phyloP scores from a whole-genome alignment of 2,329 filamentous ascomycete genomes.

The Pseudogymnoascus sp. region DNA sequence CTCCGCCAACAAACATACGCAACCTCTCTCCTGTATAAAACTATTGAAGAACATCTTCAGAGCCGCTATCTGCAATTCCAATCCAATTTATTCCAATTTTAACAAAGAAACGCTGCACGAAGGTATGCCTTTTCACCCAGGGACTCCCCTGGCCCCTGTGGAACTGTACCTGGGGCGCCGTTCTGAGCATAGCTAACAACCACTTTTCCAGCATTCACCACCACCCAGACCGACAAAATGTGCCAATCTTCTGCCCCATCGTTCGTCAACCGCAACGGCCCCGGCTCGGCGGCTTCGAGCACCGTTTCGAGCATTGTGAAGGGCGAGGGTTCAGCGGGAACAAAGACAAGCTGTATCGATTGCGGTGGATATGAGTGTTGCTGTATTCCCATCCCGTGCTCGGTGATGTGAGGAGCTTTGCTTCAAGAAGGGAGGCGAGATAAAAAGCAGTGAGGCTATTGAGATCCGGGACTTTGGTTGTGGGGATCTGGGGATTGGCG shows the following conservation, averaged over 20 bases:
- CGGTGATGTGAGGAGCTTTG: slow-evolving; percentile 37
- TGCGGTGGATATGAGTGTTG: slow-evolving; percentile 46
- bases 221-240: slow-evolving; percentile 17
- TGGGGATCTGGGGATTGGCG: not conserved
- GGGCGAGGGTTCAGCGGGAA: slow-evolving; percentile 33
- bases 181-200: not conserved
- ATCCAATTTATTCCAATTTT: not conserved
- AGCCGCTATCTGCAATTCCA: not conserved
- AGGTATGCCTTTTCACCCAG: not conserved
- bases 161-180: not conserved
- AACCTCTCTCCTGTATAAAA: not conserved
- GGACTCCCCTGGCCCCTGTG: no score
- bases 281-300: slow-evolving; percentile 40
- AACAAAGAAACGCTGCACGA: not conserved
- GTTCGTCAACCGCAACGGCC: slow-evolving; percentile 37
- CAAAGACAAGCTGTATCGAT: slow-evolving; percentile 41
- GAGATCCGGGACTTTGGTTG: not conserved
- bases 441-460: not conserved
- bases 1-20: not conserved
- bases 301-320: slow-evolving; percentile 45
- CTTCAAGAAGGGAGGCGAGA: not conserved
- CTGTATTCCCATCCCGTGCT: slow-evolving; percentile 46
- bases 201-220: not conserved
- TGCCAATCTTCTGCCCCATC: slow-evolving; percentile 27
- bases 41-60: not conserved